Conservation (phyloP, 116 monocot species). For the Posidonia oceanica region DNA sequence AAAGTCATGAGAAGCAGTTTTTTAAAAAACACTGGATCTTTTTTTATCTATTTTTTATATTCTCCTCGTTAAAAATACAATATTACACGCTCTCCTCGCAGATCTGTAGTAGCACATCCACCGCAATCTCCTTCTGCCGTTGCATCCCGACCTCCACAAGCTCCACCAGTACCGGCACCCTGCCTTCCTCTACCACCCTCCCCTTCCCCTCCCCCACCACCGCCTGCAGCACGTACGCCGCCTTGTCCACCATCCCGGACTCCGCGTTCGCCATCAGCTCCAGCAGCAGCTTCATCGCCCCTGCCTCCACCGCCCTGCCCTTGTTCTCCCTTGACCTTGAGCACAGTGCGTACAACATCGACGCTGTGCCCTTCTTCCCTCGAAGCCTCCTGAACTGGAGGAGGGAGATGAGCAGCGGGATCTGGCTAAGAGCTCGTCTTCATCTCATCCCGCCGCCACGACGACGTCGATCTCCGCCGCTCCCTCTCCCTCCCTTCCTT, state of each 20-base stretch:
- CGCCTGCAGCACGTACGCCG: conserved; percentile 37
- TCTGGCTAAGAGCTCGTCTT: conserved; percentile 17
- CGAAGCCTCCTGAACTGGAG: conserved; percentile 31
- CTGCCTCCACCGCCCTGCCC: conserved; percentile 43
- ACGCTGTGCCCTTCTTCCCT: conserved; percentile 66
- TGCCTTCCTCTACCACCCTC: conserved; percentile 44
- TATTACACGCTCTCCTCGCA: conserved; percentile 42
- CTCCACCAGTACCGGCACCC: conserved; percentile 51
- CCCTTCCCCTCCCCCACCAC: conserved; percentile 33
- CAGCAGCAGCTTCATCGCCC: conserved; percentile 37
- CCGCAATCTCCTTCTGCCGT: conserved; percentile 44
- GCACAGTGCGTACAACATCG: conserved; percentile 48
- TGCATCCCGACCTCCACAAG: conserved; percentile 41
- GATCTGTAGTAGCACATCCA: conserved; percentile 31
- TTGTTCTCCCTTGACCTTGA: conserved; percentile 28
- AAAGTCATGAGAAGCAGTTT: too few relatives aligned
- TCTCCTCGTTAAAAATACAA: too few relatives aligned
- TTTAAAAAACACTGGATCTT: too few relatives aligned
- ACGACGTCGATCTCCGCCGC: conserved; percentile 7
- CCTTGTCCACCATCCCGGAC: conserved; percentile 59
- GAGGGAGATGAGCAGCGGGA: conserved; percentile 46
- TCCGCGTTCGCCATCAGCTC: conserved; percentile 42
- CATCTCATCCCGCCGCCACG: conserved; percentile 4
- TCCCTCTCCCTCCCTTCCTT: conserved; percentile 14
- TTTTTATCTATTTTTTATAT: too few relatives aligned